Base-by-base conservation (phyloP, 768 basidiomycete genomes). In the Crucibulum laeve region DNA sequence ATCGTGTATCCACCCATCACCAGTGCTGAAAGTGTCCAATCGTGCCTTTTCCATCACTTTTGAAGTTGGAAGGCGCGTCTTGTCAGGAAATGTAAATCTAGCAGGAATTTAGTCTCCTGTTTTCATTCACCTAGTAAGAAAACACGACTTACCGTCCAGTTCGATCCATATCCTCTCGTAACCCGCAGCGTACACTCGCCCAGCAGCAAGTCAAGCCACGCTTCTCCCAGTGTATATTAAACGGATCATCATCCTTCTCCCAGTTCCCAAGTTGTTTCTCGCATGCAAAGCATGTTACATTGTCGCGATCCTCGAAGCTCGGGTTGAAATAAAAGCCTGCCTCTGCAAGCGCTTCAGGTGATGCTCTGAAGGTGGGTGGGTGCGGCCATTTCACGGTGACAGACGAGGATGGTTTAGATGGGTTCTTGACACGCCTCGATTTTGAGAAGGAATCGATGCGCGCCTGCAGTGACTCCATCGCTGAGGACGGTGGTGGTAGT, bases 311-410 rank as follows among this genome's bases (percentile, higher is more conserved):
- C 18, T 80, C 77, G 46, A 69, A 66, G 50, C 76, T 78, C 0
- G 90, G 90, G 49, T 72, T 72, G 64, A 75, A 93, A 71, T 80
- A 94, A 67, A 95, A 97, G 6, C 94, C 94, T 2, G 94, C 94
- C 51, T 86, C 81, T 1, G 94, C 86, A 13, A 98, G 79, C 3
- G 77, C 71, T 42, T 74, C 64, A 1, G 93, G 83, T 40, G 79
- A 92, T 36, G 93, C 84, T 40, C 67, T 64, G 59, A 80, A 88
- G 14, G 67, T 53, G 0, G 61, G 33, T 0, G 86, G 76, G 51
- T 94, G 88, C 0, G 91, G 85, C 90, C 91, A 97, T 64, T 80
- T 86, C n/a, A 79, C 51, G 30, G 65, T 63, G 1, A 63, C 52
- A 0, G 66, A 67, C 1, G 79, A 67, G 25, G 73, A 72, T 6